Evolutionary conservation across 345 rosid genomes (phyloP), one percentile per base, ranked within the genome.

Genomic region (Hevea brasiliensis): DNA sequence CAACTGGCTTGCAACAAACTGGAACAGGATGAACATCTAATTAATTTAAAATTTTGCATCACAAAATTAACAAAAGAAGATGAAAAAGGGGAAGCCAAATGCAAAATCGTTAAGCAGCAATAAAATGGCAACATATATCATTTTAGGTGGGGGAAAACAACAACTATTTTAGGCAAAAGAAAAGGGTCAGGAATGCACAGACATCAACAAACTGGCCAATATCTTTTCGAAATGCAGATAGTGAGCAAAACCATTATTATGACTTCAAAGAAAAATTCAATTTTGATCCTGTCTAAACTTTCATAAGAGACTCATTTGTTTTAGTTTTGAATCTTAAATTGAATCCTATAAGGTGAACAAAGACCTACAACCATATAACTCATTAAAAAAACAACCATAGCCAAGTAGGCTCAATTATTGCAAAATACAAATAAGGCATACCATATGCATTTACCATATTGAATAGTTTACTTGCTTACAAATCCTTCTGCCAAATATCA

Each of bases 1-100:
- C 65, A 78, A 88, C 70, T 88, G 90, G 76, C 72, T 72, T 40
- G 79, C 69, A 66, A 65, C 70, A 75, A 83, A 84, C 92, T 87
- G 86, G 67, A 68, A 79, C 2, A 47, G 18, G 32, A 41, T 2
- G 59, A 14, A 13, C 6, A 13, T 17, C 2, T 54, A 15, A n/a
- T n/a, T 40, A 0, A 62, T 7, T 7, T 18, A 29, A 58, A 20
- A 24, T 17, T 27, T 62, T 23, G n/a, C 37, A 32, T 27, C 23
- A 48, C 14, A 48, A 21, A 66, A 24, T 47, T 40, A 41, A 4
- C 15, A 62, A 65, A 42, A n/a, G 18, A 42, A 42, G 29, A 1
- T 32, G 3, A 32, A 61, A 67, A 11, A 8, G 14, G 15, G 18
- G 12, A 48, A 6, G 67, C 47, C 21, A 15, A 71, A 32, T 29